Percentiles rank a stretch among this genome's conserved stretches.
These are phyloP conservation scores for Amorphotheca resinae DNA, from an alignment of 495 filamentous ascomycete species.

Conservation along the genomic window DNA sequence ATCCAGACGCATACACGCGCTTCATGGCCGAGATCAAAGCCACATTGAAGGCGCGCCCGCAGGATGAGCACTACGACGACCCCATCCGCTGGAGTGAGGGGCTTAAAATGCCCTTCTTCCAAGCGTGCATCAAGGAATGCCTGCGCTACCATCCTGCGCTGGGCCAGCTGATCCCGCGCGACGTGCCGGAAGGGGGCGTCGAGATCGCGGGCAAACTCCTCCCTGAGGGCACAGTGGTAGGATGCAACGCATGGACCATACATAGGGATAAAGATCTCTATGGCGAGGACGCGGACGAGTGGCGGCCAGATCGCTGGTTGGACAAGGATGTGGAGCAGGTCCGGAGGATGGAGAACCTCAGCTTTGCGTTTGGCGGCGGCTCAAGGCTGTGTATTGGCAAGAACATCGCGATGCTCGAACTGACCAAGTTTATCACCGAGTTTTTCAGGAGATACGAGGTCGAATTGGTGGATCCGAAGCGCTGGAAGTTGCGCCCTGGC, in stretches of 20 bases:
- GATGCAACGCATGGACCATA: slow-evolving; percentile 11
- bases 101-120: not conserved
- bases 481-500: too few species aligned
- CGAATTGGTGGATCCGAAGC: too few species aligned
- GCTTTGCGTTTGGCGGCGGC: too few species aligned
- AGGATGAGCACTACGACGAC: not conserved
- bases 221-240: slow-evolving; percentile 1
- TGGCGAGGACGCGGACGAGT: slow-evolving; percentile 49
- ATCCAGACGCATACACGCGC: not conserved
- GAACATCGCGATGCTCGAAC: too few species aligned
- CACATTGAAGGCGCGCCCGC: too few species aligned
- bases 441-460: too few species aligned
- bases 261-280: slow-evolving; percentile 27
- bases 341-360: not conserved
- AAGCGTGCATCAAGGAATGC: not conserved
- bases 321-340: slow-evolving; percentile 13
- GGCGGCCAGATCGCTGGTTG: slow-evolving; percentile 55
- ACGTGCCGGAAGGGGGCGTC: not conserved
- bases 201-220: not conserved
- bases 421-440: too few species aligned
- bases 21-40: not conserved
- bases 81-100: not conserved
- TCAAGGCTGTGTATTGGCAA: too few species aligned
- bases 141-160: not conserved
- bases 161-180: not conserved